These are phyloP conservation scores for Termitomyces sp. DNA, from an alignment of 768 basidiomycete genomes.

Conservation along the genomic window DNA sequence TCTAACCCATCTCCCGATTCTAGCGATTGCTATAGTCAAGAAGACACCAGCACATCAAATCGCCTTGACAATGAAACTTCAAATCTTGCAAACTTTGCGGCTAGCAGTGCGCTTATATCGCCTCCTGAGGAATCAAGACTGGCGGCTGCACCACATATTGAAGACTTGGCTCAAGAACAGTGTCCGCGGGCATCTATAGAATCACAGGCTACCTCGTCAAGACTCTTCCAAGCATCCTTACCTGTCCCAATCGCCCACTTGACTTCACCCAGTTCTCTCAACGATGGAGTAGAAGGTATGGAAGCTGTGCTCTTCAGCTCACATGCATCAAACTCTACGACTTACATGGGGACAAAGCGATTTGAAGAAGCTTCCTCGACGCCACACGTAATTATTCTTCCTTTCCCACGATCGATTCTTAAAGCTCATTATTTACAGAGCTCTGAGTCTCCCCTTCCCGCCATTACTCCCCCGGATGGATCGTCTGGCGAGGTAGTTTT, in stretches of 20 bases:
- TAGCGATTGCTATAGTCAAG: not conserved
- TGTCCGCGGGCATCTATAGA: not conserved
- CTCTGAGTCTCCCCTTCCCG: not conserved
- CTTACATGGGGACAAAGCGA: not conserved
- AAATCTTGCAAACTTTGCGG: not conserved
- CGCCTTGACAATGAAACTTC: not conserved
- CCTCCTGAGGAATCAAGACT: not conserved
- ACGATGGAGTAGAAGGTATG: not conserved
- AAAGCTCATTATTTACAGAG: not conserved
- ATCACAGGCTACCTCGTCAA: not conserved
- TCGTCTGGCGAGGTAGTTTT: not conserved
- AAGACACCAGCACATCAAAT: not conserved
- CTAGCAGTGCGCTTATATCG: not conserved
- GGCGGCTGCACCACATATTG: rapidly evolving
- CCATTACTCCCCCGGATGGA: not conserved
- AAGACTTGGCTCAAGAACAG: not conserved
- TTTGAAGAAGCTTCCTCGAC: not conserved
- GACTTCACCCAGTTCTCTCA: not conserved
- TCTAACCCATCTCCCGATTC: not conserved
- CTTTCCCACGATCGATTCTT: not conserved
- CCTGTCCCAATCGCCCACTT: not conserved
- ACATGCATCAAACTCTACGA: not conserved
- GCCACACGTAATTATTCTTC: not conserved
- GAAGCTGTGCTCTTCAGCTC: not conserved
- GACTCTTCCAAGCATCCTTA: not conserved